Evolutionary conservation across 192 early-diverging fungal genomes (phyloP).

Genomic region (Coemansia sp.): DNA sequence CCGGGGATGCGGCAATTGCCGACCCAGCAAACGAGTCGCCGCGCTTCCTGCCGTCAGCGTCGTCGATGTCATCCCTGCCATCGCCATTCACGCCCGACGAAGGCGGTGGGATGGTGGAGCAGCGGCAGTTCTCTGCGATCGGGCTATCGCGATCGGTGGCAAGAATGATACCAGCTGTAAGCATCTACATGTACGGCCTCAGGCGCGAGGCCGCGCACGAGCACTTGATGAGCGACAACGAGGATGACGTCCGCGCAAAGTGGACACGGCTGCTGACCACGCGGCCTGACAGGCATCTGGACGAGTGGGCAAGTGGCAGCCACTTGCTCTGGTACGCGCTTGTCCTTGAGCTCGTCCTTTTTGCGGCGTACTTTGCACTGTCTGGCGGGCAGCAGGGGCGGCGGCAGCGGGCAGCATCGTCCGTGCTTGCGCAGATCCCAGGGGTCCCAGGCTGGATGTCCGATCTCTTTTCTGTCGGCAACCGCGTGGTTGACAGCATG

Average conservation of each 20-base stretch:
- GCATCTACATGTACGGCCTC: conserved; percentile 43
- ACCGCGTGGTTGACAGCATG: conserved; percentile 37
- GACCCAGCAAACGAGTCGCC: conserved; percentile 25
- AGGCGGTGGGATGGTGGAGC: background rate
- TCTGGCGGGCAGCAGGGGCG: conserved; percentile 10
- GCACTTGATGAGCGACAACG: conserved; percentile 32
- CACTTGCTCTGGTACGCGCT: conserved; percentile 39
- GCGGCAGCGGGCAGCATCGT: conserved; percentile 2
- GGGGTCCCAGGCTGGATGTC: conserved; percentile 29
- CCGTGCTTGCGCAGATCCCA: conserved; percentile 19
- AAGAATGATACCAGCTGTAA: conserved; percentile 25
- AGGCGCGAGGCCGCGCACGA: conserved; percentile 38
- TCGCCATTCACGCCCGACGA: background rate
- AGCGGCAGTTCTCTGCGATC: conserved; percentile 34
- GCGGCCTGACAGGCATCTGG: conserved; percentile 39
- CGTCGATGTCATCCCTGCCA: background rate
- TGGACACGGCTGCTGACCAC: conserved; percentile 31
- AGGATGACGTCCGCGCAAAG: conserved; percentile 30
- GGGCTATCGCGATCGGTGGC: conserved; percentile 33
- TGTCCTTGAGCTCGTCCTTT: conserved; percentile 32
- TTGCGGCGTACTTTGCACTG: conserved; percentile 21
- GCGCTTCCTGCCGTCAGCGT: background rate
- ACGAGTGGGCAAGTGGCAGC: conserved; percentile 39
- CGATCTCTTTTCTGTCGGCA: conserved; percentile 20
- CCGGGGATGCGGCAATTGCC: conserved; percentile 20